A percentile compares a stretch with the other conserved stretches of the same genome.
Conservation (phyloP, 2,329 filamentous ascomycete genomes). For the Pyrenochaeta sp. region DNA sequence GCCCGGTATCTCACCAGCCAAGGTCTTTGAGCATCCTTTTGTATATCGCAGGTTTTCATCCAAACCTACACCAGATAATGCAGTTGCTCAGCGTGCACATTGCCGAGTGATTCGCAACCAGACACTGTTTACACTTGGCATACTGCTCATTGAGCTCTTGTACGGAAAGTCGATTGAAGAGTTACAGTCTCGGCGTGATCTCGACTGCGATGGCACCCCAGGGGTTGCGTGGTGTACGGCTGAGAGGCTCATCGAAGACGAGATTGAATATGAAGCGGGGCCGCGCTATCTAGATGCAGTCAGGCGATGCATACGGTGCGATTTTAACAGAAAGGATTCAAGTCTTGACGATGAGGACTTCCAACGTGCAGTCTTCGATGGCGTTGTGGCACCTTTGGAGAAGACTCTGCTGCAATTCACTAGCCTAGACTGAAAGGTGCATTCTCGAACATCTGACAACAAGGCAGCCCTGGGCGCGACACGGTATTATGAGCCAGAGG, state of each 20-base stretch:
- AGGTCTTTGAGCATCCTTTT: conserved; percentile 27
- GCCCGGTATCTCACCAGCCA: conserved; percentile 12
- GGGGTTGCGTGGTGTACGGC: conserved; percentile 22
- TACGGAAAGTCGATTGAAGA: conserved; percentile 35
- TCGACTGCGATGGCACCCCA: conserved; percentile 19
- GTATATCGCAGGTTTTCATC: conserved; percentile 16
- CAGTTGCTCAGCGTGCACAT: background rate
- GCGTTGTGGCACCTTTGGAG: conserved; percentile 26
- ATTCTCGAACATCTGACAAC: too few relatives aligned
- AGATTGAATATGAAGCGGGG: conserved; percentile 22
- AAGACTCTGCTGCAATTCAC: conserved; percentile 18
- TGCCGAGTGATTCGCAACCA: conserved; percentile 34
- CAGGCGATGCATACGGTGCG: conserved; percentile 24
- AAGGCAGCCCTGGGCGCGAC: too few relatives aligned
- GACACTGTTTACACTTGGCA: conserved; percentile 43
- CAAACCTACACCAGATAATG: background rate
- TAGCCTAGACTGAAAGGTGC: conserved; percentile 11
- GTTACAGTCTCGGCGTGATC: conserved; percentile 17
- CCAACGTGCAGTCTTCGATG: conserved; percentile 21
- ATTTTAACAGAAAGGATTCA: conserved; percentile 19
- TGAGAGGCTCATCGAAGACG: conserved; percentile 18
- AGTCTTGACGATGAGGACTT: conserved; percentile 23
- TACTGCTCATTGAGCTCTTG: conserved; percentile 48
- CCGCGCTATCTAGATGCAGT: conserved; percentile 23
- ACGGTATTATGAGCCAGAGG: too few relatives aligned